Evolutionary conservation across 352 stramenopile species (phyloP).

Genomic region (Phytophthora uliginosa): DNA sequence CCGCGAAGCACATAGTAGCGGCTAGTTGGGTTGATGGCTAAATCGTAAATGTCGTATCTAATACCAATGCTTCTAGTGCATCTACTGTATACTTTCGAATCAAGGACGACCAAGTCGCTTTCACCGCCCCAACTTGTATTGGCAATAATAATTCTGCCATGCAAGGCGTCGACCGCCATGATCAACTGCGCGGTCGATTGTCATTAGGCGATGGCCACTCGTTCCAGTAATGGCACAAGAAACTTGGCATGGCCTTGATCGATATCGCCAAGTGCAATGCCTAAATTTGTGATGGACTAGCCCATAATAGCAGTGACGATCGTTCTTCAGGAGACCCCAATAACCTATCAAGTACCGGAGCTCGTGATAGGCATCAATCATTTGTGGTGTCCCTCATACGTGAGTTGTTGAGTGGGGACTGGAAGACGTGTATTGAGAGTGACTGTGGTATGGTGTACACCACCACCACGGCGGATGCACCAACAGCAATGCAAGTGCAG

Average conservation of each 20-base stretch:
- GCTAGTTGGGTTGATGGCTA: background rate
- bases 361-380: background rate
- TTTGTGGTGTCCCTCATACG: background rate
- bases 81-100: conserved; percentile 24
- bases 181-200: background rate
- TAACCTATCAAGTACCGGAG: background rate
- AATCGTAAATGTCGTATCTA: background rate
- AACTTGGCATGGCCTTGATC: conserved; percentile 2
- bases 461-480: too few species aligned
- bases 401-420: background rate
- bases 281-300: background rate
- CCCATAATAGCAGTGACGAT: background rate
- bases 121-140: conserved; percentile 32
- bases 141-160: conserved; percentile 43
- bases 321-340: background rate
- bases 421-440: too few species aligned
- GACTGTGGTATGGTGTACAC: too few species aligned
- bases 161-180: conserved; percentile 26
- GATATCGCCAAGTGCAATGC: background rate
- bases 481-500: too few species aligned
- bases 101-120: conserved; percentile 2
- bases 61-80: conserved; percentile 21
- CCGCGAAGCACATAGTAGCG: conserved; percentile 22
- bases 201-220: background rate
- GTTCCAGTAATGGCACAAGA: conserved; percentile 6